Conservation (phyloP, 768 basidiomycete species). For the Lactarius trivialis region DNA sequence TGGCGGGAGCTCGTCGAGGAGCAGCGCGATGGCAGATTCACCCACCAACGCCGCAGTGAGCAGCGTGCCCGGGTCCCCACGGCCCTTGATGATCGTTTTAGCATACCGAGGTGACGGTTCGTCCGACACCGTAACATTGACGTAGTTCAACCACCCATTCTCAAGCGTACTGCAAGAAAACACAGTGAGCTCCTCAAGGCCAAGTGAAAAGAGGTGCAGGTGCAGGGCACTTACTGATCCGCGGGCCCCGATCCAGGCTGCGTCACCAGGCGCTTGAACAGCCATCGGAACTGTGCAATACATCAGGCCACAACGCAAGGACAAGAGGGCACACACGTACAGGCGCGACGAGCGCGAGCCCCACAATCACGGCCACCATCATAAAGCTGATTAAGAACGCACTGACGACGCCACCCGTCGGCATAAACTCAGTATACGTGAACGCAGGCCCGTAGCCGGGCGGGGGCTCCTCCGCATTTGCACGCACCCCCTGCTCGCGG, state of each 20-base stretch:
- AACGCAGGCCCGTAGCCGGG: conserved; percentile 61
- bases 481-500: conserved; percentile 10
- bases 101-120: conserved; percentile 38
- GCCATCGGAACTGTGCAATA: conserved; percentile 44
- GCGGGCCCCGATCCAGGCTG: conserved; percentile 57
- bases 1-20: conserved; percentile 52
- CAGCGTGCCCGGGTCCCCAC: conserved; percentile 74
- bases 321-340: conserved; percentile 21
- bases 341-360: conserved; percentile 25
- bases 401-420: conserved; percentile 34
- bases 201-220: not conserved
- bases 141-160: conserved; percentile 53
- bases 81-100: conserved; percentile 53
- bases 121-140: conserved; percentile 64
- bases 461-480: not conserved
- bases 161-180: conserved; percentile 41
- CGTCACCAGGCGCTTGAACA: conserved; percentile 45
- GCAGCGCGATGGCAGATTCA: conserved; percentile 69
- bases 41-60: conserved; percentile 64
- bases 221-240: conserved; percentile 44
- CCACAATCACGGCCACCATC: conserved; percentile 22
- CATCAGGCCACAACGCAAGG: not conserved
- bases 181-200: not conserved
- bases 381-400: conserved; percentile 37
- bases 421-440: conserved; percentile 67